Percentiles rank a stretch among this genome's conserved stretches.
phyloP scores from a whole-genome alignment of 202 grass and related monocot genomes.

The Zoysia matrella region DNA sequence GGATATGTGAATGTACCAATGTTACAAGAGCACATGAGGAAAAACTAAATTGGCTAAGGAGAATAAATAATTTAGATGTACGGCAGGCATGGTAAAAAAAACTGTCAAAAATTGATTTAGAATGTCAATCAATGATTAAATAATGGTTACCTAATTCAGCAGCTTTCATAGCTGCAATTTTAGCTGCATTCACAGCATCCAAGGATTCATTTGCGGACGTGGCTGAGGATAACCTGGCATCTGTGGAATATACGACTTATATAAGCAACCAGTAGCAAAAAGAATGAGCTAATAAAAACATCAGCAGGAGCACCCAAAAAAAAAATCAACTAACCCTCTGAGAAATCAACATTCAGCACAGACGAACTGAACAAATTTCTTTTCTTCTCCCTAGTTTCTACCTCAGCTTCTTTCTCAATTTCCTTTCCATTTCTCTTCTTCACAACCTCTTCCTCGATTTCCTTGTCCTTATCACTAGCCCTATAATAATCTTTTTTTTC shows the following conservation, averaged over 20 bases:
- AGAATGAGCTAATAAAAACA: slow-evolving; percentile 10
- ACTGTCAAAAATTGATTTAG: not conserved
- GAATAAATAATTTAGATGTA: not conserved
- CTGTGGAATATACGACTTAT: slow-evolving; percentile 26
- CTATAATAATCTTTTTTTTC: slow-evolving; percentile 46
- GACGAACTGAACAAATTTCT: slow-evolving; percentile 56
- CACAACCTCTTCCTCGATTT: slow-evolving; percentile 44
- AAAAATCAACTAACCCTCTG: slow-evolving; percentile 39
- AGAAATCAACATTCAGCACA: slow-evolving; percentile 43
- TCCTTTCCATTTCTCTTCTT: slow-evolving; percentile 63
- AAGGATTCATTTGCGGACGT: slow-evolving; percentile 28
- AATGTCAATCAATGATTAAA: not conserved
- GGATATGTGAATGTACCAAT: slow-evolving; percentile 21
- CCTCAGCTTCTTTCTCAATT: slow-evolving; percentile 55
- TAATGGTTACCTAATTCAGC: slow-evolving; percentile 73
- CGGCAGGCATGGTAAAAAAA: not conserved
- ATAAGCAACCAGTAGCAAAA: not conserved
- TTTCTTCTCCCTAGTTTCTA: slow-evolving; percentile 56
- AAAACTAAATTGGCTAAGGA: slow-evolving; percentile 25
- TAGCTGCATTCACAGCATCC: slow-evolving; percentile 73
- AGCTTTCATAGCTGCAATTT: slow-evolving; percentile 90
- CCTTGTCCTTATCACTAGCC: slow-evolving; percentile 50
- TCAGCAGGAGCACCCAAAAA: not conserved
- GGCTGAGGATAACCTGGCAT: slow-evolving; percentile 43
- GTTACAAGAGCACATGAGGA: slow-evolving; percentile 28